Evolutionary conservation across 805 yeast genomes (phyloP), one percentile per base, ranked within the genome.

Genomic region (Cyberlindnera galapagoensis): DNA sequence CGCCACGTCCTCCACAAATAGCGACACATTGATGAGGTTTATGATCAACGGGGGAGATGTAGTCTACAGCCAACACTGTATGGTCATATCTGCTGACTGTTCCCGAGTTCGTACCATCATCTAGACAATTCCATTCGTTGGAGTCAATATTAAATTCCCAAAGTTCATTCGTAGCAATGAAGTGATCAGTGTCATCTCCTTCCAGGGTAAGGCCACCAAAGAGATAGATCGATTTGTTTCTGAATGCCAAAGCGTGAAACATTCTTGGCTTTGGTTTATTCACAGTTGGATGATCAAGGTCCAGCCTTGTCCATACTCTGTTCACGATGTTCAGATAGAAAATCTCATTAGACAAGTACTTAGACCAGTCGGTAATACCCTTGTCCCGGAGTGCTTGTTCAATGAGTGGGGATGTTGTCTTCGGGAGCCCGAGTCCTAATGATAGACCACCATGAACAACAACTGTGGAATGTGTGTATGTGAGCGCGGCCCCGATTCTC

Each of bases 401-500:
- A 5, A 49, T 38, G 5, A 35, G 36, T 2, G 42, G 34, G 1
- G 41, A 28, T 1, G 45, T 41, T 11, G 45, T 25, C 5, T 14
- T 12, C 1, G 29, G 26, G 7, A 49, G 36, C 10, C 40, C 40
- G 12, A 81, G 47, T 1, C 80, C 81, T 8, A 76, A 54, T 0
- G 76, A 69, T 12, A 78, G 56, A 0, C 92, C 92, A n/a, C 88
- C 90, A 50, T 63, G 73, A 0, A 74, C 76, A 19, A 76, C 68
- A 2, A 81, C 62, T 30, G 75, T 62, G 6, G 88, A 80, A 44
- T 76, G 70, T 22, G 69, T 63, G 17, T 76, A 61, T 1, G 69
- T 59, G 2, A 76, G 58, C 0, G 85, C 74, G 2, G 85, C 72
- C 11, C 92, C 92, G 1, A 86, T 76, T 35, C 90, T 63, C 28